Base-by-base conservation (phyloP, 2,329 filamentous ascomycete species). In the Ambrosiella beaveri region DNA sequence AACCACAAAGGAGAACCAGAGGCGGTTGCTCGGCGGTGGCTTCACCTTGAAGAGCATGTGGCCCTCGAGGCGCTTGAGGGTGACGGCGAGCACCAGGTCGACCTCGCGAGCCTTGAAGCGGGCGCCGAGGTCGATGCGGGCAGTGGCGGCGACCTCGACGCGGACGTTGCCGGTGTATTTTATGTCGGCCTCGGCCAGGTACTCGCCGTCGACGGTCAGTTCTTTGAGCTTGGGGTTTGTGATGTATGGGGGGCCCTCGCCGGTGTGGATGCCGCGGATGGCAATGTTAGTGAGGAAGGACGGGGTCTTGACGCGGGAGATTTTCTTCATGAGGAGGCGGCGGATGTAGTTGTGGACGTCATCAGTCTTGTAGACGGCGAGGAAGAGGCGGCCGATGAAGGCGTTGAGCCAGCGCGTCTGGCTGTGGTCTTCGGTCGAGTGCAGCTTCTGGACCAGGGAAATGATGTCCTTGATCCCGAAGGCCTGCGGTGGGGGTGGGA, bases 1-100 rank as follows among this genome's bases (percentile, higher is more conserved):
- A n/a, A 82, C 82, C 67, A 94, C 87, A 66, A 98, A 98, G 0
- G 89, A 85, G 63, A 97, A 81, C 93, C 93, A 98, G n/a, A 95
- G 69, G 45, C 93, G 81, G 68, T 98, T 98, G 69, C 89, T 96
- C 0, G 93, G 93, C 13, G 91, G 88, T 6, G 93, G 88, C 69
- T 98, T 98, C 69, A 97, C 83, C 65, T 88, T 86, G 65, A 96
- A 76, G 37, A 95, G 72, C 51, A 87, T 71, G 65, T 95, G 91
- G 0, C 93, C 93, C 65, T 94, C 87, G 1, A 97, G 73, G 64
- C 84, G 86, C 67, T 87, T 90, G 59, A 96, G 69, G 0, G 93
- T 85, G 2, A 89, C 87, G 2, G 93, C 88, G 40, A 98, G 77
- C 8, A 96, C 78, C 55, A 98, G 75, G 62, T 91, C 89, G 54